These are phyloP conservation scores for Acanthamoeba healyi DNA, from an alignment of 208 protist species.

Conservation along the genomic window DNA sequence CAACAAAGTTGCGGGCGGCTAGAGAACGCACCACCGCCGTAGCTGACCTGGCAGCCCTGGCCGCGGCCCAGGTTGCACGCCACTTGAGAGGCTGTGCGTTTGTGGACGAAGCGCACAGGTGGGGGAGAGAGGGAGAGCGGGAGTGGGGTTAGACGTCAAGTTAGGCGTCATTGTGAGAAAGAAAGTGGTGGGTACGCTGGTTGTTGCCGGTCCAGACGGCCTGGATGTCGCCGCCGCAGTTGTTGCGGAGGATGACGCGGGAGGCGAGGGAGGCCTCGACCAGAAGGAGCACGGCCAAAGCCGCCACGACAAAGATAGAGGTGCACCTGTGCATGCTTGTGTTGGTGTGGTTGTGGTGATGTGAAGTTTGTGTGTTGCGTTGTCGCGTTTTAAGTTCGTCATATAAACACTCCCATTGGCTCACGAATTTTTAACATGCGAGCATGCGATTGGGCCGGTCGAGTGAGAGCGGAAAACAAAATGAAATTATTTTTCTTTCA, in stretches of 20 bases:
- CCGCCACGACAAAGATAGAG: too few relatives aligned
- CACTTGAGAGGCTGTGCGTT: background rate
- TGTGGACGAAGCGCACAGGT: too few relatives aligned
- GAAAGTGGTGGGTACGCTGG: background rate
- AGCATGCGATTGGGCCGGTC: too few relatives aligned
- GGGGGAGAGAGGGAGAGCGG: too few relatives aligned
- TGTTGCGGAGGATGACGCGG: background rate
- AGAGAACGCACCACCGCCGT: background rate
- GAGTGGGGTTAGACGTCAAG: too few relatives aligned
- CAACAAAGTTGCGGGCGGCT: too few relatives aligned
- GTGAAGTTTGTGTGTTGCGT: too few relatives aligned
- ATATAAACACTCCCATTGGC: background rate
- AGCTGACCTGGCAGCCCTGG: background rate
- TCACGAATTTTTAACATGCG: background rate
- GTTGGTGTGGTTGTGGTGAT: too few relatives aligned
- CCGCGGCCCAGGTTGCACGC: background rate
- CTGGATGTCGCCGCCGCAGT: background rate
- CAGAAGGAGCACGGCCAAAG: background rate
- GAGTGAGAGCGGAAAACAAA: too few relatives aligned
- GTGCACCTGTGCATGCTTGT: too few relatives aligned
- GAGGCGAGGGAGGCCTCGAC: background rate
- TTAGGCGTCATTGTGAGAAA: background rate
- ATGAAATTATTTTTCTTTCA: too few relatives aligned
- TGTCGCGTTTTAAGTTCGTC: too few relatives aligned
- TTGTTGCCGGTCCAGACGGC: conserved; percentile 19